These are phyloP conservation scores for Viridothelium virens DNA, from an alignment of 495 filamentous ascomycete genomes.

Conservation along the genomic window DNA sequence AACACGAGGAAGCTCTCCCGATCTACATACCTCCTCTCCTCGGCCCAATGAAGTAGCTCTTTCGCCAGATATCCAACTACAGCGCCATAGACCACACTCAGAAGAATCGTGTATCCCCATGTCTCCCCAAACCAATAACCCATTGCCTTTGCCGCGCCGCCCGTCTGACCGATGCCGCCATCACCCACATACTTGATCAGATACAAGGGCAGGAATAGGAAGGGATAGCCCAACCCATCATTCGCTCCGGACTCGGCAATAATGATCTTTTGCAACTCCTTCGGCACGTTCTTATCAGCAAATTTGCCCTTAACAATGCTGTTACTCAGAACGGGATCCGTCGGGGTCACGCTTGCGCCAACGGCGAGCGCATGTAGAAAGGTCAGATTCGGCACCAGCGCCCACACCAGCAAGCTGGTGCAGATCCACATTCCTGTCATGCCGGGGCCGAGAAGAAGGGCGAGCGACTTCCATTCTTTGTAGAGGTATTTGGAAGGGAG, in stretches of 20 bases:
- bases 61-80: constrained; percentile 73
- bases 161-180: constrained; percentile 48
- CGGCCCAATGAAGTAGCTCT: constrained; percentile 74
- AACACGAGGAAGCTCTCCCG: constrained; percentile 86
- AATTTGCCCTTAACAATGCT: constrained; percentile 92
- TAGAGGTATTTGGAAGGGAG: constrained; percentile 79
- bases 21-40: constrained; percentile 75
- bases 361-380: constrained; percentile 74
- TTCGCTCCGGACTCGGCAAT: constrained; percentile 87
- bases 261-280: constrained; percentile 74
- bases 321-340: constrained; percentile 83
- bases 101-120: constrained; percentile 71
- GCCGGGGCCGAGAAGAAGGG: constrained; percentile 70
- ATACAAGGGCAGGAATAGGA: constrained; percentile 78
- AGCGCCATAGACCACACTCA: constrained; percentile 72
- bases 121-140: constrained; percentile 82
- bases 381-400: constrained; percentile 59
- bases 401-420: constrained; percentile 73
- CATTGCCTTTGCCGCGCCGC: constrained; percentile 60
- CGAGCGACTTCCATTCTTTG: constrained; percentile 71
- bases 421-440: constrained; percentile 88
- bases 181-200: constrained; percentile 65
- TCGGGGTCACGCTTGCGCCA: constrained; percentile 81
- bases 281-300: constrained; percentile 81
- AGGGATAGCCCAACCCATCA: constrained; percentile 90